Base-by-base conservation (phyloP, 305 asterid species). In the Solanum hybrid region DNA sequence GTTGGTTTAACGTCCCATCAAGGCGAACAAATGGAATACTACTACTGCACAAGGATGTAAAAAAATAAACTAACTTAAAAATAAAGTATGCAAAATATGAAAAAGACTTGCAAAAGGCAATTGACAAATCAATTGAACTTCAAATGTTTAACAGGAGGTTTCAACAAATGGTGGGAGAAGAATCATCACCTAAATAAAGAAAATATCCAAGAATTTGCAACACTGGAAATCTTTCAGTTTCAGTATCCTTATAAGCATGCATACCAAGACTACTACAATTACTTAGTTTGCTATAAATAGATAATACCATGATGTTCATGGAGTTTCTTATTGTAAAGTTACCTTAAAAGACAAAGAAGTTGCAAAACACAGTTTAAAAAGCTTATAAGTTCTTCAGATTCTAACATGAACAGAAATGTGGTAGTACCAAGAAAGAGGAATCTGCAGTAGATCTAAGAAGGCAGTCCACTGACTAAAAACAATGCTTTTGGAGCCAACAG, bases 391-490 rank as follows among this genome's bases (percentile, higher is more conserved):
- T 85, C 88, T 85, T 22, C 76, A 46, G 76, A 85, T 51, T 57
- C 88, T 85, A 85, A 85, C 91, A 74, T 34, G 11, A 86, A 46
- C 78, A 40, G 24, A 37, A 82, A 57, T 33, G 64, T 36, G 86
- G 69, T 78, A 35, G 86, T 93, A 97, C 99, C 98, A 92, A 89
- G 98, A 93, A 87, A 97, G 97, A 93, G 99, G 98, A 95, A 97
- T 94, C 94, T 97, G 97, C 94, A 97, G 74, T 42, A 97, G 94
- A 92, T 97, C 99, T 93, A 96, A 92, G 92, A 97, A 97, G 89
- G 99, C 98, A 91, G 99, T 97, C 99, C 99, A 97, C 92, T 97
- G 99, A 92, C 99, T 97, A 94, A 97, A 96, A 89, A 97, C 95
- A 46, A 97, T 96, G 91, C 99, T 97, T 93, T 97, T 97, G 88